These are phyloP conservation scores for Austroboletus niveus DNA, from an alignment of 1,284 basidiomycete species.

Conservation along the genomic window DNA sequence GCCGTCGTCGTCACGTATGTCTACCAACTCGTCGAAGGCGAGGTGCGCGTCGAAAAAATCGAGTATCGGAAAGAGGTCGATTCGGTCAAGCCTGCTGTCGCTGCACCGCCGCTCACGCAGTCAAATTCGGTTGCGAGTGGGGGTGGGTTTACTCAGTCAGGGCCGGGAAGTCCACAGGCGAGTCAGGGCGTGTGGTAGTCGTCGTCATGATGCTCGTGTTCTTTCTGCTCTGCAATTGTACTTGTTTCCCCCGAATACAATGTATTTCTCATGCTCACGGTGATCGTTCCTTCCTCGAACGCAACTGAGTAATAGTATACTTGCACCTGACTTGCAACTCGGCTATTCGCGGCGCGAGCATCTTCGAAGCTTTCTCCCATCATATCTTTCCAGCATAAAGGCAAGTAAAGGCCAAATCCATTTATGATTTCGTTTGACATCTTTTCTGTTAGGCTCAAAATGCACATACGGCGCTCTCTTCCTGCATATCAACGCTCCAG, in stretches of 20 bases:
- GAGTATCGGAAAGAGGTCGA: slow-evolving; percentile 74
- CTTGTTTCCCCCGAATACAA: too few species aligned
- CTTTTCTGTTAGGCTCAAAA: slow-evolving; percentile 45
- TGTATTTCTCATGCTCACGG: not conserved
- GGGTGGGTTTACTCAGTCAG: slow-evolving; percentile 21
- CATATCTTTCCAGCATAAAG: slow-evolving; percentile 33
- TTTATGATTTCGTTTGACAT: not conserved
- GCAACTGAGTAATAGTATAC: too few species aligned
- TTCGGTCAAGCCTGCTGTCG: slow-evolving; percentile 29
- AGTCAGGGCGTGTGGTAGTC: slow-evolving; percentile 29
- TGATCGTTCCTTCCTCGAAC: not conserved
- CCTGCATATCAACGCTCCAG: slow-evolving; percentile 56
- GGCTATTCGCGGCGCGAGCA: too few species aligned
- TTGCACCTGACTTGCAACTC: too few species aligned
- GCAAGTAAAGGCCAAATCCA: slow-evolving; percentile 33
- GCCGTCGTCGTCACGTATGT: slow-evolving; percentile 94
- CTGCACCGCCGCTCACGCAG: slow-evolving; percentile 23
- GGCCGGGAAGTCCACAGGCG: slow-evolving; percentile 25
- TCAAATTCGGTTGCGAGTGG: slow-evolving; percentile 15
- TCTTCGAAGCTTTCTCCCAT: too few species aligned
- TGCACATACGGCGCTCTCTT: slow-evolving; percentile 51
- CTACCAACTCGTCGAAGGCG: slow-evolving; percentile 91
- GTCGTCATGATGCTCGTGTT: too few species aligned
- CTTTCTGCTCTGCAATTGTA: too few species aligned
- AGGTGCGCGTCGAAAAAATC: slow-evolving; percentile 86